Conservation (phyloP, 2,329 filamentous ascomycete species). For the Grosmannia serpens region DNA sequence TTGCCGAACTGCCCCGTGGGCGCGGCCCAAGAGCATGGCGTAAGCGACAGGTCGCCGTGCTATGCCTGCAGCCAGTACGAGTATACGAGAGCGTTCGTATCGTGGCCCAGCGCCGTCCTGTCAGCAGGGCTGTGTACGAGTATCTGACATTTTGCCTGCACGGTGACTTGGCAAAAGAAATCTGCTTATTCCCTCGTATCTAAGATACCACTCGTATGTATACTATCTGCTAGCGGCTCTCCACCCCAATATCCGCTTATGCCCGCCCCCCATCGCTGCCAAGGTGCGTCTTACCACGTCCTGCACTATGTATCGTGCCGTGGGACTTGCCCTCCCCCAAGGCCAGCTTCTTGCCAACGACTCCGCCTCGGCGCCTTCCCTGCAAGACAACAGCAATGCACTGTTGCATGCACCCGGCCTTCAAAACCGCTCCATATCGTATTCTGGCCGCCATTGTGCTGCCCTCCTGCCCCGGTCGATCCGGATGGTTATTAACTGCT, state of each 20-base stretch:
- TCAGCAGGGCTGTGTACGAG: no score
- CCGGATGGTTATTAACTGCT: neutral
- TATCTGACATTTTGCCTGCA: no score
- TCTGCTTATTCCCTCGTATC: neutral
- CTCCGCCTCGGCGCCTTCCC: neutral
- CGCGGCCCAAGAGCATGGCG: no score
- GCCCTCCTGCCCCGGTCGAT: neutral
- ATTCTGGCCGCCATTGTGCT: neutral
- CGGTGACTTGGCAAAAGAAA: no score
- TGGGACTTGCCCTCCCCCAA: neutral
- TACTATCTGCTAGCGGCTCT: neutral
- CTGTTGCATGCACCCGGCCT: neutral
- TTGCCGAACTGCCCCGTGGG: no score
- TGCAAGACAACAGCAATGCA: neutral
- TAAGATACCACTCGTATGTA: neutral
- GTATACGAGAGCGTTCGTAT: no score
- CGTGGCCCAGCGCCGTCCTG: no score
- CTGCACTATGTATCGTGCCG: no score
- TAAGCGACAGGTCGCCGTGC: no score
- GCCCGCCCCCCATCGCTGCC: neutral
- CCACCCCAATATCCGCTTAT: neutral
- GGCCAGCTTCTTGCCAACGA: neutral
- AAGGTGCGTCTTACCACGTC: no score
- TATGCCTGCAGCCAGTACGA: no score
- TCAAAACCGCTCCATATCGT: neutral